Base-by-base conservation (phyloP, 139 green algal species). In the Chlorella sorokiniana region DNA sequence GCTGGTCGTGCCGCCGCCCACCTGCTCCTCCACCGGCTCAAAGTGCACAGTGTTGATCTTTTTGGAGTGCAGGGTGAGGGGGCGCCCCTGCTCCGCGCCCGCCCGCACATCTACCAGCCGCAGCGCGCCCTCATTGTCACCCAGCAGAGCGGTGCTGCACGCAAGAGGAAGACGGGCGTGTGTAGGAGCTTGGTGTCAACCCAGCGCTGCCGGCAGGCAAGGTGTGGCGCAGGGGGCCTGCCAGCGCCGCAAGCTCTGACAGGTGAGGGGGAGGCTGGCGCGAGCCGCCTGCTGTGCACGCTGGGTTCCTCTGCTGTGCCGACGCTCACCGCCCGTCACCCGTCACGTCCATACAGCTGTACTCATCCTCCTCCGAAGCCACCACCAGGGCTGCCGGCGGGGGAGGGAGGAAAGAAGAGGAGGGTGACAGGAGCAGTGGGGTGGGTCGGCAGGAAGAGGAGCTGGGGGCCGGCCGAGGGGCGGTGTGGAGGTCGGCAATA, bases 31-130 rank as follows among this genome's bases (percentile, higher is more conserved):
- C 4, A 22, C 9, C 0, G 85, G 83, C 29, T 89, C 88, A 27
- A 85, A 65, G 54, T 82, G 52, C 42, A 93, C 45, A 2, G 88
- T 92, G 78, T 94, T 94, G 78, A 95, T 82, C 83, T 93, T 93
- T 45, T 84, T 91, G 82, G 70, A 33, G 61, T 87, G 79, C 44
- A 91, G 33, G 23, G 31, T 75, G 3, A 81, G 31, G n/a, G n/a
- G 22, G 0, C n/a, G 33, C 8, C 48, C 71, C 37, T n/a, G 14
- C 23, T 27, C 37, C 48, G 3, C 44, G 54, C 51, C 38, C 37
- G 54, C 40, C 5, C 84, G 54, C 3, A 51, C n/a, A 63, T 88
- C 84, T 0, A 88, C 71, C 22, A 84, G 29, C 10, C 42, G 44
- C 71, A 88, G 45, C 11, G 14, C 38, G 31, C 84, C 84, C 11